Conservation (phyloP, 2,329 filamentous ascomycete species). For the Ilyonectria robusta region DNA sequence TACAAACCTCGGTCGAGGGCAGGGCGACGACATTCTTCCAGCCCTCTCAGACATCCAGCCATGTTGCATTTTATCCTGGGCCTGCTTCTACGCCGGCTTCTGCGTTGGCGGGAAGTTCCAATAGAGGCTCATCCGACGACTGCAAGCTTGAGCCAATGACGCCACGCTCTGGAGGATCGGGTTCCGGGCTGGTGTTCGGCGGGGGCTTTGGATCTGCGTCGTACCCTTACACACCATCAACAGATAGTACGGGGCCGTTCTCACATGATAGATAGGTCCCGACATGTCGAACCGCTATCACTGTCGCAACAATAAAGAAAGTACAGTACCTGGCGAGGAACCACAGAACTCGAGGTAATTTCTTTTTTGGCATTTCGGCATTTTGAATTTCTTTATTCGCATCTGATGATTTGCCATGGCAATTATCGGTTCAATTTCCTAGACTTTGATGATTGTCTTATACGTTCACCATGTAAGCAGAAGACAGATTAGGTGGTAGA, state of each 20-base stretch:
- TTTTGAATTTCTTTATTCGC: neutral
- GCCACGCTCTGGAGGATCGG: conserved; percentile 2
- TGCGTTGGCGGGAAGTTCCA: neutral
- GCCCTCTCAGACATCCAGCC: neutral
- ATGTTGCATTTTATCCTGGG: neutral
- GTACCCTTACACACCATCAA: neutral
- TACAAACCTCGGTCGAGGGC: conserved; percentile 6
- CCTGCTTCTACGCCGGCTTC: neutral
- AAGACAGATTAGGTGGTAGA: neutral
- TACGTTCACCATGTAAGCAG: neutral
- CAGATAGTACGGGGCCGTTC: neutral
- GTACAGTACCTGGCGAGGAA: neutral
- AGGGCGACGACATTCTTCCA: neutral
- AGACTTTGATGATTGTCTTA: neutral
- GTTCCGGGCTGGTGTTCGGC: neutral
- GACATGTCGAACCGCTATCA: neutral
- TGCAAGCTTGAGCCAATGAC: conserved; percentile 1
- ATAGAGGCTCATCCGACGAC: neutral
- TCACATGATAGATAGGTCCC: neutral
- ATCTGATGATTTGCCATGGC: neutral
- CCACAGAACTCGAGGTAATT: conserved; percentile 1
- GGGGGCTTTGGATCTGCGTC: neutral
- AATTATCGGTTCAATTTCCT: neutral
- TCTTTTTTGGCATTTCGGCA: neutral
- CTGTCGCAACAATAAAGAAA: neutral